phyloP scores from a whole-genome alignment of 2,329 filamentous ascomycete species.

The Cryphonectria parasitica region DNA sequence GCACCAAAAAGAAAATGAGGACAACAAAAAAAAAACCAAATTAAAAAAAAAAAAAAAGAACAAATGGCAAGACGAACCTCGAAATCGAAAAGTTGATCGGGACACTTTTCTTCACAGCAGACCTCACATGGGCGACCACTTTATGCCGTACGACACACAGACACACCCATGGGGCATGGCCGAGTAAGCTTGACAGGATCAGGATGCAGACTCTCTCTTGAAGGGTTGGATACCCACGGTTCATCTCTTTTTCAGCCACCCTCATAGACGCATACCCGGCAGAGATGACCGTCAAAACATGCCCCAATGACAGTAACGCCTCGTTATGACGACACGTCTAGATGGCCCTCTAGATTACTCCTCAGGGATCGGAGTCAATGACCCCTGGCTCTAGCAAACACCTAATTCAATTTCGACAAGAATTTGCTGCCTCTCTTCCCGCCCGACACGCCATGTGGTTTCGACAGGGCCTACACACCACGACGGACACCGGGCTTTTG shows the following conservation, averaged over 20 bases:
- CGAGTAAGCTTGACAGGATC: slow-evolving; percentile 29
- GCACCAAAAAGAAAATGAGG: slow-evolving; percentile 5
- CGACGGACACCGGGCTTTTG: neutral
- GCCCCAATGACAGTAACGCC: slow-evolving; percentile 31
- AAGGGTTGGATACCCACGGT: slow-evolving; percentile 21
- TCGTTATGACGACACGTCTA: slow-evolving; percentile 30
- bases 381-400: slow-evolving; percentile 23
- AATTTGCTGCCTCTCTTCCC: neutral
- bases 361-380: slow-evolving; percentile 23
- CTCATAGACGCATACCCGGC: slow-evolving; percentile 25
- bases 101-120: slow-evolving; percentile 26
- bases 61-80: slow-evolving; percentile 18
- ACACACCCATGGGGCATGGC: slow-evolving; percentile 30
- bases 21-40: neutral
- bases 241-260: slow-evolving; percentile 24
- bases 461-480: slow-evolving; percentile 3
- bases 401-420: slow-evolving; percentile 17
- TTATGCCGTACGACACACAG: slow-evolving; percentile 31
- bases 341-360: slow-evolving; percentile 29
- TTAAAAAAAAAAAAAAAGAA: neutral
- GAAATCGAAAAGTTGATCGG: slow-evolving; percentile 23
- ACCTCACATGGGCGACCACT: slow-evolving; percentile 31
- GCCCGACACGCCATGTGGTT: slow-evolving; percentile 13
- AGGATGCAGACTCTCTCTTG: slow-evolving; percentile 20
- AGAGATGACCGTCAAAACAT: slow-evolving; percentile 26